Base-by-base conservation (phyloP, 2,329 filamentous ascomycete genomes). In the Fusarium newnesense region DNA sequence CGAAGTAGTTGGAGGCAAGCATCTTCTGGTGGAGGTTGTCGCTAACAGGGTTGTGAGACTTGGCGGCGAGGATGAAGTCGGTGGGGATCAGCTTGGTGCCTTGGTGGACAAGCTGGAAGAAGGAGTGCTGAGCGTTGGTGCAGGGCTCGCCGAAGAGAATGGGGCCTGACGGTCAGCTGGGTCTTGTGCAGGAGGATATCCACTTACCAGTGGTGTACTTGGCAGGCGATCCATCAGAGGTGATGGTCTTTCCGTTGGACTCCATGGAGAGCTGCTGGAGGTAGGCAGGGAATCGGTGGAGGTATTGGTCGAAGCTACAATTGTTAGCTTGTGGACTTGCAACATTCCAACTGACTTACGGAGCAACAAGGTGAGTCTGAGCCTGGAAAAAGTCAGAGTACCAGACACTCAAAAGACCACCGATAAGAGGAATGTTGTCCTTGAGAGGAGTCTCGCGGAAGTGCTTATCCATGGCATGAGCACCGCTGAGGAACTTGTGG, bases 201-300 rank as follows among this genome's bases (percentile, higher is more conserved):
- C 18, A 70, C 82, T 77, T 75, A 85, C 84, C 96, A 42, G 96
- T 99, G 66, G 95, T 98, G 88, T 99, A 99, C 87, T 97, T 97
- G 81, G 97, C 95, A 69, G 97, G 90, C 42, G 95, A 92, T 65
- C 90, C 92, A 79, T 96, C 94, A n/a, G 90, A 91, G 71, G 96
- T 97, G 80, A 98, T 95, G 70, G 93, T 94, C 89, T 99, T 99
- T 81, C 96, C 96, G 84, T 99, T 99, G 70, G 96, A 98, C 88
- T 99, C 96, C 96, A 99, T 99, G 70, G 96, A 98, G 68, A 99
- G 89, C 86, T 99, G 96, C 87, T 99, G 96, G 62, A 99, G 93
- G 87, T 99, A 99, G 78, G 96, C 96, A 42, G 96, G 95, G 92
- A 99, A 98, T 77, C 96, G 94, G 90, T 98, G 95, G 76, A 99